These are phyloP conservation scores for Xylaria longipes DNA, from an alignment of 495 filamentous ascomycete genomes.

Conservation along the genomic window DNA sequence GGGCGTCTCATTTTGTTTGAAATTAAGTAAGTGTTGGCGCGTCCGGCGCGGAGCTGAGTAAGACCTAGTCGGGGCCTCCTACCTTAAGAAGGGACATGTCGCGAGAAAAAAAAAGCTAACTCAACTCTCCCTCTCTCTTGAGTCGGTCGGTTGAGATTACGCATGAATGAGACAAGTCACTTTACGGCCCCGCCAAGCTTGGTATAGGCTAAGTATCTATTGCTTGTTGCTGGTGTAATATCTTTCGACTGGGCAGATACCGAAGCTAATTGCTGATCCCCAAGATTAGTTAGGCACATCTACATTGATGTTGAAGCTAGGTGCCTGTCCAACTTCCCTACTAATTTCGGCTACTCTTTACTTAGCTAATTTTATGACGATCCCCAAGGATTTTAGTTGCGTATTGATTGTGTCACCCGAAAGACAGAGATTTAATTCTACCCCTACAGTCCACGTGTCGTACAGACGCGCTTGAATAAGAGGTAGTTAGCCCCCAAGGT, in stretches of 20 bases:
- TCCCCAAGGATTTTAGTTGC: background rate
- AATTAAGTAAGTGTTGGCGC: slow-evolving; percentile 10
- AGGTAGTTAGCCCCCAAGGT: background rate
- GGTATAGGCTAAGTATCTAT: background rate
- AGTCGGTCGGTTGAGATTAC: slow-evolving; percentile 4
- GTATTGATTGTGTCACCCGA: slow-evolving; percentile 5
- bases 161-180: slow-evolving; percentile 2
- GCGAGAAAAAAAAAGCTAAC: background rate
- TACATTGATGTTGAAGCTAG: background rate
- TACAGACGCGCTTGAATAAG: slow-evolving; percentile 18
- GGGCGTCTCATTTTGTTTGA: background rate
- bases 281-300: background rate
- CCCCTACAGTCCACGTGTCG: slow-evolving; percentile 21
- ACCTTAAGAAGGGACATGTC: slow-evolving; percentile 17
- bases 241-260: background rate
- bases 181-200: background rate
- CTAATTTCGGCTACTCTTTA: background rate
- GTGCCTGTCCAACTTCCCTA: background rate
- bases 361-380: background rate
- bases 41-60: slow-evolving; percentile 18
- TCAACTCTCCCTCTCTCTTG: background rate
- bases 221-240: background rate
- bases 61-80: slow-evolving; percentile 1
- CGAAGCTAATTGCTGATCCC: background rate
- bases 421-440: background rate